Evolutionary conservation across 352 stramenopile species (phyloP), one percentile per base, ranked within the genome.

Genomic region (Phytophthora niederhauseri): DNA sequence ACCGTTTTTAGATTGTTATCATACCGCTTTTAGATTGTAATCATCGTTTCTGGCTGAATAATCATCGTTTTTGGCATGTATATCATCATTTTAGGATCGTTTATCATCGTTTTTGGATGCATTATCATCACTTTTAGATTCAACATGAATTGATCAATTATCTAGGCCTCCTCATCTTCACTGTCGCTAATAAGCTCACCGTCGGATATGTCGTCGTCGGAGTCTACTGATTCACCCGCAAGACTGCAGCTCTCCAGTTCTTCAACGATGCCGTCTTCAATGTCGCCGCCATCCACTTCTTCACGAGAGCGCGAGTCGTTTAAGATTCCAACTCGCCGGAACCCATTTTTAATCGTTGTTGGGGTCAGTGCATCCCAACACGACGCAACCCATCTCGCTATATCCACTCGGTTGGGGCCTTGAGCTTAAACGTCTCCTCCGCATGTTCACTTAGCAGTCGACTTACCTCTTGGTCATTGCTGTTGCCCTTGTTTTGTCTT

Each of bases 401-500:
- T 56, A 48, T 64, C 56, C n/a, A 34, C 26, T 31, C 56, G 43
- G 24, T 62, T 15, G 56, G 41, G 3, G 28, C 28, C 12, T 45
- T 15, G 45, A 64, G 43, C n/a, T 56, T 30, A 26, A 64, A 64
- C 34, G 5, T 5, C 36, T 38, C 3, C 26, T 57, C 22, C 51
- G 7, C 36, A 43, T 31, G 11, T 28, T 26, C 5, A n/a, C 51
- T 45, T 45, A 45, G 36, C 36, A 45, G 14, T 45, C 36, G 36
- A 12, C 14, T 45, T 4, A 57, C 51, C 5, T 57, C 51, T 46
- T 57, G 15, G 12, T 45, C 54, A 51, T 50, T 52, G 51, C 63
- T 4, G 55, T 64, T 2, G 49, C 54, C 30, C 62, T 26, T 22
- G 57, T 46, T 19, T 59, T 69, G 45, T 70, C 53, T 34, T 64